Base-by-base conservation (phyloP, 2,329 filamentous ascomycete species). In the Colletotrichum godetiae region DNA sequence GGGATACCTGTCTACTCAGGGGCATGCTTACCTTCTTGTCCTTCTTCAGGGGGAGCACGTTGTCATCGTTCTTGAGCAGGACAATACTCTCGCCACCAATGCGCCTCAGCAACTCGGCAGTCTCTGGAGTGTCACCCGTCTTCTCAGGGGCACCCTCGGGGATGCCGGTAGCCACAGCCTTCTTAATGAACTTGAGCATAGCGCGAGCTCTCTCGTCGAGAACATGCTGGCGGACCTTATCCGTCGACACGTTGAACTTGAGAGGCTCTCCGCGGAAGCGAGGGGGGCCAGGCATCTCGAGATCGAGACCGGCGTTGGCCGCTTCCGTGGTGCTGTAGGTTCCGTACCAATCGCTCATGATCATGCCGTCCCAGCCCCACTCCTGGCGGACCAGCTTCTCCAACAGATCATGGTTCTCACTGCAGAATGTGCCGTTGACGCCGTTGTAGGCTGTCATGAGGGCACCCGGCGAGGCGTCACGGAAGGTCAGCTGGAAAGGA, bases 51-150 rank as follows among this genome's bases (percentile, higher is more conserved):
- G 93, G 93, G 1, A 95, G 84, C 0, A 92, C 80, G 15, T 84
- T 84, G 49, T 88, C 87, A 13, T 94, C 88, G 76, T 95, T 95
- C 83, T 95, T 94, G 61, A 95, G 83, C 13, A 95, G 85, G 1
- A 95, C 92, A 10, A 94, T 91, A 4, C 91, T 91, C 78, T 95
- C 92, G 5, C 90, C 88, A 22, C 92, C 92, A 29, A 93, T 86
- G 67, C 88, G 86, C 22, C 93, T 88, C 27, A 94, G 87, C 58
- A 95, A 84, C 19, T 86, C 88, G 5, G 91, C 88, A 49, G 90
- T 91, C 79, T 93, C 88, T 0, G 88, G 86, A 0, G 89, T 92
- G 78, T 94, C 85, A 8, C 86, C 83, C 0, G 84, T 86, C 61
- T 81, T 83, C 79, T 92, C 90, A 0, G 86, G 83, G 0, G 87